Evolutionary conservation across 495 filamentous ascomycete species (phyloP).

Genomic region (Cudoniella acicularis): DNA sequence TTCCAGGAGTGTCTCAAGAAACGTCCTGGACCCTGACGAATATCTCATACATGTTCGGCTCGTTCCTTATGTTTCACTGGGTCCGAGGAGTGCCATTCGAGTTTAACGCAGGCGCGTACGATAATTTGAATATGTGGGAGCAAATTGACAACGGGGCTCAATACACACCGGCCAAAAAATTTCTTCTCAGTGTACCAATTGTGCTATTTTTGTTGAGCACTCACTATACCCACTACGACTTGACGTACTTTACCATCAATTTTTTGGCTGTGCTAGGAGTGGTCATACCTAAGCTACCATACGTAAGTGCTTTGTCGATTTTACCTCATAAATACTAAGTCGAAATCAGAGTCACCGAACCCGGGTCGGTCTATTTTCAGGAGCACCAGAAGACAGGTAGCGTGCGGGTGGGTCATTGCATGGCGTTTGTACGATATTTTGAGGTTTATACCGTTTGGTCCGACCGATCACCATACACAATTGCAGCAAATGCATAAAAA

Average conservation of each 20-base stretch:
- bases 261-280: slow-evolving; percentile 86
- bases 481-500: slow-evolving; percentile 10
- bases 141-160: slow-evolving; percentile 99
- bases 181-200: slow-evolving; percentile 89
- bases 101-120: slow-evolving; percentile 98
- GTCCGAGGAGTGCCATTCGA: slow-evolving; percentile 98
- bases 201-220: slow-evolving; percentile 93
- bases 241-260: slow-evolving; percentile 96
- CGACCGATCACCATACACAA: slow-evolving; percentile 14
- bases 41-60: slow-evolving; percentile 97
- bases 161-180: slow-evolving; percentile 98
- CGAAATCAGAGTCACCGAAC: slow-evolving; percentile 73
- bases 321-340: no score
- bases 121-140: slow-evolving; percentile 99
- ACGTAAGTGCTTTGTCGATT: slow-evolving; percentile 59
- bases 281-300: slow-evolving; percentile 92
- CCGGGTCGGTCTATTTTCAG: slow-evolving; percentile 64
- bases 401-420: slow-evolving; percentile 5
- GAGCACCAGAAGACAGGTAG: slow-evolving; percentile 51
- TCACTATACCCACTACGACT: slow-evolving; percentile 96
- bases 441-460: slow-evolving; percentile 7
- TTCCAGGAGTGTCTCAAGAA: slow-evolving; percentile 92
- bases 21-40: slow-evolving; percentile 98
- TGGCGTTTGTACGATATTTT: slow-evolving; percentile 28
- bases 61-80: slow-evolving; percentile 99